Base-by-base conservation (phyloP, 352 stramenopile species). In the Phytophthora fragariaefolia region DNA sequence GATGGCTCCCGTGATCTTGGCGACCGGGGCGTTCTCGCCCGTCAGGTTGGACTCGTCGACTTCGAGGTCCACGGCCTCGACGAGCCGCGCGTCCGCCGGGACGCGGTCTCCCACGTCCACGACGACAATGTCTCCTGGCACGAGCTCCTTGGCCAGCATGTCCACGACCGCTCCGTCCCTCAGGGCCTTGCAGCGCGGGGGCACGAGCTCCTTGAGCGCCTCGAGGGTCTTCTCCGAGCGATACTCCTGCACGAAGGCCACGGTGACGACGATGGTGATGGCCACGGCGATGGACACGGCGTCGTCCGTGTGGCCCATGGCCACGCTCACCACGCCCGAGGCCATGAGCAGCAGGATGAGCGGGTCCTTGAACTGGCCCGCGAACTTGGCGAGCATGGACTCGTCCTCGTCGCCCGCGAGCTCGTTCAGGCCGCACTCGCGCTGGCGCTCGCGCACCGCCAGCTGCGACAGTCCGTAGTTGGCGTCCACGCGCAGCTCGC, bases 361-460 rank as follows among this genome's bases (percentile, higher is more conserved):
- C 13, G 97, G 97, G 74, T 99, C 97, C 70, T 99, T 98, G 71
- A 99, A 96, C 80, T 99, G 97, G 27, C 85, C 87, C 13, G 91
- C 27, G 62, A 99, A 98, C 63, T 98, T 97, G 34, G 83, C 61
- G 26, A 97, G 45, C n/a, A 99, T 83, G 20, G 91, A 93, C 55
- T 92, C 87, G 45, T 91, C 80, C 51, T 92, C 83, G 22, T 91
- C 83, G 18, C 58, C 78, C 60, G 76, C 80, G n/a, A 95, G 66
- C 60, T 92, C 79, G 64, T 93, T 95, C 5, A 83, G 50, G 0
- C 87, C 87, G 63, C 87, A 80, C 65, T 92, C 78, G n/a, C 73
- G 76, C 70, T 91, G 83, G 7, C 87, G 82, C 48, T 89, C 73
- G 15, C 78, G 66, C 5, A 95, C 74, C 2, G 76, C 60, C n/a